Evolutionary conservation across 2,329 filamentous ascomycete genomes (phyloP), one percentile per base, ranked within the genome.

Genomic region (Botrytis tulipae): DNA sequence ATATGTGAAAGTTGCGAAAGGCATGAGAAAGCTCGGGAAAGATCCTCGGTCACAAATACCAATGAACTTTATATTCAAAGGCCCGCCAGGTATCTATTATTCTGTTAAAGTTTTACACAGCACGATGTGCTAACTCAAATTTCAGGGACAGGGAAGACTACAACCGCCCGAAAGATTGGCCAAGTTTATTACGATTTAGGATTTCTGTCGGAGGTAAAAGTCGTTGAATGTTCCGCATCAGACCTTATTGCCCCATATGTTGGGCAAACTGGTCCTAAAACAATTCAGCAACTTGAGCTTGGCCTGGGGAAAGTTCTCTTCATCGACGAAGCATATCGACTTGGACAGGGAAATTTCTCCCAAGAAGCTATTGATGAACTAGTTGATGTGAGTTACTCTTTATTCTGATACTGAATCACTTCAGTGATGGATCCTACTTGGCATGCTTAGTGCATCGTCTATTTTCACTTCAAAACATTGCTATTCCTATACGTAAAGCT

Each of bases 101-200:
- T 29, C 14, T 25, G 7, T 59, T 14, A 35, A 59, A 4, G 1
- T 1, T 8, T 8, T 37, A 14, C 10, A 18, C 22, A 7, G 3
- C 1, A 5, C 5, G 10, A 4, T 25, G 22, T 22, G 4, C 29
- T 66, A 48, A 66, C 14, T 2, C 2, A 32, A 14, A 25, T 25
- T 73, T 72, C 66, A 87, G 87, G 87, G 0, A 94, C 92, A 0
- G 92, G 92, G 0, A 94, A 94, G 78, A 93, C 92, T 0, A 90
- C 90, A 0, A 93, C 87, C 0, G 93, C 93, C 0, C 83, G 86
- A n/a, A 92, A 90, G 75, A 92, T 95, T 86, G 92, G 92, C 5
- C 87, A 93, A 75, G 84, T 95, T 0, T 95, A 89, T 78, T 94
- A 93, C 78, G 89, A 94, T 76, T 88, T 94, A 85, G 91, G 91